These are phyloP conservation scores for Vigna reflexopilosa DNA, from an alignment of 306 rosid genomes.

Conservation along the genomic window DNA sequence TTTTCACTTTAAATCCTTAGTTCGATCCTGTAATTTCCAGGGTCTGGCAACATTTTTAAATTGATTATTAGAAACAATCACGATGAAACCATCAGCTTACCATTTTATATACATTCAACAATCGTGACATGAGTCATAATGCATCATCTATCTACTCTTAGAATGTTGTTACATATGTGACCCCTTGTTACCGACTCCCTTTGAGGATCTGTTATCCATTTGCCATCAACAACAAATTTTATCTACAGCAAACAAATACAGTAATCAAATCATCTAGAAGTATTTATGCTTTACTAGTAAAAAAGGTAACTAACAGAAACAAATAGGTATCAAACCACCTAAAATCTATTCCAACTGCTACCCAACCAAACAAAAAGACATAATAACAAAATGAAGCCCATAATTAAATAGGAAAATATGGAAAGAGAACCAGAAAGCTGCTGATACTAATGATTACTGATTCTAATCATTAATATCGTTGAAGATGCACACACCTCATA, in stretches of 20 bases:
- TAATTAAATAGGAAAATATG: background rate
- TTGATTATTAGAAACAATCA: background rate
- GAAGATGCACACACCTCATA: constrained; percentile 80
- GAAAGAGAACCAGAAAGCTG: background rate
- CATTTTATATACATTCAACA: constrained; percentile 38
- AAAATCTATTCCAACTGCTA: constrained; percentile 2
- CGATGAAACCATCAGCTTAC: constrained; percentile 40
- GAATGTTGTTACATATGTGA: constrained; percentile 78
- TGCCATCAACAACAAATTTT: constrained; percentile 90
- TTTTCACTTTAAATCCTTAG: constrained; percentile 27
- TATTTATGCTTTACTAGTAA: constrained; percentile 16
- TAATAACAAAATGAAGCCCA: background rate
- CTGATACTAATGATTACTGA: constrained; percentile 5
- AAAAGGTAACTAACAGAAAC: constrained; percentile 23
- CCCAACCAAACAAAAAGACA: background rate
- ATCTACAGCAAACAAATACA: constrained; percentile 61
- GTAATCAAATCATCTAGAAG: constrained; percentile 11
- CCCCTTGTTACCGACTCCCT: constrained; percentile 69
- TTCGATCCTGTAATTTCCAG: constrained; percentile 16
- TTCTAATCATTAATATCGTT: background rate
- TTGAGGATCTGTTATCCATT: constrained; percentile 79
- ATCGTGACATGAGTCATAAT: constrained; percentile 34
- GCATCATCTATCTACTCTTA: constrained; percentile 67
- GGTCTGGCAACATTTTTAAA: constrained; percentile 12
- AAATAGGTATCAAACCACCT: constrained; percentile 13